phyloP scores from a whole-genome alignment of 1,139 yeast species.

The Suhomyces panamericanus region DNA sequence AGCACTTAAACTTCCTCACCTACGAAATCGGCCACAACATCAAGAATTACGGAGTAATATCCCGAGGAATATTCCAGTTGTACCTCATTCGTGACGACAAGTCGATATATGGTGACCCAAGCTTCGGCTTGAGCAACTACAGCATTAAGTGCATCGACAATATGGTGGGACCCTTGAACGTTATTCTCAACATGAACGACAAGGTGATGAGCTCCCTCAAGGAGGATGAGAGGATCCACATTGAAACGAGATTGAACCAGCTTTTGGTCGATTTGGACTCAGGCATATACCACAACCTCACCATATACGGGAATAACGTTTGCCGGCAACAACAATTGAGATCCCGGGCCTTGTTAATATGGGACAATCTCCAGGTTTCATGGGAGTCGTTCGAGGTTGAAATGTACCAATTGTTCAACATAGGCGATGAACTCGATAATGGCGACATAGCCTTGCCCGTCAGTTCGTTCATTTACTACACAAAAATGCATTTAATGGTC shows the following conservation, averaged over 20 bases:
- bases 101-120: slow-evolving; percentile 40
- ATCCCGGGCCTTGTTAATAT: slow-evolving; percentile 55
- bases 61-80: slow-evolving; percentile 62
- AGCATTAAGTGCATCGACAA: slow-evolving; percentile 26
- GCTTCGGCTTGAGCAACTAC: slow-evolving; percentile 19
- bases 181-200: slow-evolving; percentile 9
- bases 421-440: slow-evolving; percentile 33
- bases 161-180: slow-evolving; percentile 28
- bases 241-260: slow-evolving; percentile 14
- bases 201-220: slow-evolving; percentile 9
- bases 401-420: slow-evolving; percentile 29
- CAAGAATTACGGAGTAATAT: slow-evolving; percentile 46
- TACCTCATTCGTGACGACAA: slow-evolving; percentile 62
- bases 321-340: slow-evolving; percentile 78
- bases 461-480: slow-evolving; percentile 65
- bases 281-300: slow-evolving; percentile 55
- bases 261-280: slow-evolving; percentile 40
- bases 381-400: slow-evolving; percentile 55
- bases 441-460: slow-evolving; percentile 49
- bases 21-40: slow-evolving; percentile 32
- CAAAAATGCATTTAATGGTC: slow-evolving; percentile 68
- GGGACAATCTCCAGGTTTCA: slow-evolving; percentile 81
- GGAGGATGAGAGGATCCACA: slow-evolving; percentile 7
- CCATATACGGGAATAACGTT: slow-evolving; percentile 67
- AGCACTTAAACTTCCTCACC: slow-evolving; percentile 38